Conservation (phyloP, 768 basidiomycete species). For the Holtermannia corniformis region DNA sequence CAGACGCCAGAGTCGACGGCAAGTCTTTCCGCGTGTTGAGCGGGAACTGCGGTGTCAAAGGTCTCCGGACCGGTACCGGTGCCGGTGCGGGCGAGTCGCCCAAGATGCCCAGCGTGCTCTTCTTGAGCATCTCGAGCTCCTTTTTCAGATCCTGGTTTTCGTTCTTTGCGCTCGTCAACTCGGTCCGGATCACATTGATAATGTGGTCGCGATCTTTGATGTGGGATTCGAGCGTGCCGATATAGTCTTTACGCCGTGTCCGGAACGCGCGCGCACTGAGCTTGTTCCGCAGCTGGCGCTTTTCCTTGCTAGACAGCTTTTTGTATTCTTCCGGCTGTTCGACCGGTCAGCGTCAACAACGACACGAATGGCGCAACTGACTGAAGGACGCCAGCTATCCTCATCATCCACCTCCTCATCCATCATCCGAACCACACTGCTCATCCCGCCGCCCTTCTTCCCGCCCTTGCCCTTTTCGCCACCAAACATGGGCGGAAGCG, state of each 20-base stretch:
- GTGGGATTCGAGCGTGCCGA: constrained; percentile 83
- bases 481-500: constrained; percentile 36
- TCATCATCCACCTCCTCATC: constrained; percentile 39
- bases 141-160: constrained; percentile 67
- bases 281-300: constrained; percentile 92
- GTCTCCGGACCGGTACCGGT: constrained; percentile 16
- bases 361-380: neutral
- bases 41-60: constrained; percentile 15
- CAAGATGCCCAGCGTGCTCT: constrained; percentile 33
- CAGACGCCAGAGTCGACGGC: constrained; percentile 18
- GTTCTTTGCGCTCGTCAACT: constrained; percentile 65
- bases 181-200: constrained; percentile 73
- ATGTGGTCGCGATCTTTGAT: constrained; percentile 85
- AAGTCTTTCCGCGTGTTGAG: constrained; percentile 43
- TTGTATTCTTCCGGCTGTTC: constrained; percentile 79
- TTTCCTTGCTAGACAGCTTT: constrained; percentile 91
- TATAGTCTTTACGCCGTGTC: constrained; percentile 93
- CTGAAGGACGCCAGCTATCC: constrained; percentile 38
- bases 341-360: neutral
- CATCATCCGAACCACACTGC: constrained; percentile 33
- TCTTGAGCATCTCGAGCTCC: constrained; percentile 42
- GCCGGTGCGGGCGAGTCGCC: constrained; percentile 13
- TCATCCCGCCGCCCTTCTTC: constrained; percentile 41
- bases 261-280: constrained; percentile 91
- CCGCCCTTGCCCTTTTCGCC: constrained; percentile 42